Percentiles rank a stretch among this genome's conserved stretches.
Evolutionary conservation across 2,329 filamentous ascomycete species (phyloP).

Genomic region (Chaetomium olivaceum): DNA sequence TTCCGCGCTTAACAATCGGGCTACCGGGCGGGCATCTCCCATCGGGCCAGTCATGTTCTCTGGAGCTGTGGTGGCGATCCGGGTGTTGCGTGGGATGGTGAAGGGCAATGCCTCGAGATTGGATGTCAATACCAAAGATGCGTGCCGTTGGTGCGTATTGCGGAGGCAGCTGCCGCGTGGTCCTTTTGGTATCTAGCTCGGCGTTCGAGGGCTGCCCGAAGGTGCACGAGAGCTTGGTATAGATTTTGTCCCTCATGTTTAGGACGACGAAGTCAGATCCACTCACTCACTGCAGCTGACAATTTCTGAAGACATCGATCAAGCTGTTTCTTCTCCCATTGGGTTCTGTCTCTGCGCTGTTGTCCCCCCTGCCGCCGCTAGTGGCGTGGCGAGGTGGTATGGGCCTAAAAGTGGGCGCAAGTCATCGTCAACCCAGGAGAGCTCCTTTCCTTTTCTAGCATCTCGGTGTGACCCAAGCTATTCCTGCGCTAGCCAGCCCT

Average conservation of each 20-base stretch:
- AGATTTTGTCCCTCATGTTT: not conserved
- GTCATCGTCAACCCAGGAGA: not conserved
- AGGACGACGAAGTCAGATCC: not conserved
- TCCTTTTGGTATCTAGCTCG: not conserved
- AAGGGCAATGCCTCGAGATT: constrained; percentile 7
- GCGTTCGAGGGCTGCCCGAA: not conserved
- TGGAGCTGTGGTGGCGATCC: not conserved
- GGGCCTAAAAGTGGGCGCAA: not conserved
- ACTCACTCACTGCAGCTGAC: not conserved
- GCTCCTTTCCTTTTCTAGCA: not conserved
- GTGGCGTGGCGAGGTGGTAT: not conserved
- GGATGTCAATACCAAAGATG: not conserved
- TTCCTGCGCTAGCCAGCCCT: constrained; percentile 12
- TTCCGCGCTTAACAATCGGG: constrained; percentile 21
- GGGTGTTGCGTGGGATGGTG: constrained; percentile 4
- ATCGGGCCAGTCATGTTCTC: constrained; percentile 19
- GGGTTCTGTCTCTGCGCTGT: not conserved
- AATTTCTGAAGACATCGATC: not conserved
- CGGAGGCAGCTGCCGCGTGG: constrained; percentile 12
- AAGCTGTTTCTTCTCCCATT: not conserved
- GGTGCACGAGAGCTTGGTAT: not conserved
- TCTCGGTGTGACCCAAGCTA: constrained; percentile 6
- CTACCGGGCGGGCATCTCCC: constrained; percentile 4
- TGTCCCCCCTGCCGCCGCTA: not conserved
- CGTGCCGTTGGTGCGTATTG: constrained; percentile 4